phyloP scores from a whole-genome alignment of 2,329 filamentous ascomycete species.

The Davidsoniella virescens region DNA sequence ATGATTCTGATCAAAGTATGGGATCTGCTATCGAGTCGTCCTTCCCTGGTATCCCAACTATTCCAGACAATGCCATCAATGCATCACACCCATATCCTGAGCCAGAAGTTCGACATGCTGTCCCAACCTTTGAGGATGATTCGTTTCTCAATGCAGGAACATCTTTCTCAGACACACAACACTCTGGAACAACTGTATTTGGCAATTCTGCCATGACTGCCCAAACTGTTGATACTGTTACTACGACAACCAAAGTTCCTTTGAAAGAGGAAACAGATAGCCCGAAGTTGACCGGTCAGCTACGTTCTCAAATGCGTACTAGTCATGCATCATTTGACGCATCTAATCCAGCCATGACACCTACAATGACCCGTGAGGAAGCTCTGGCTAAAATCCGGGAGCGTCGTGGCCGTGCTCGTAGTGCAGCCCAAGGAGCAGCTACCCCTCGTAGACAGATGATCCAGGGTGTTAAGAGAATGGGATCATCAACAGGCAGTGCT shows the following conservation, averaged over 20 bases:
- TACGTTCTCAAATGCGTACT: conserved; percentile 4
- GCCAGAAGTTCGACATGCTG: conserved; percentile 16
- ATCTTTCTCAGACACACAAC: conserved; percentile 18
- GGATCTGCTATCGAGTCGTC: not conserved
- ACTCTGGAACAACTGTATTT: not conserved
- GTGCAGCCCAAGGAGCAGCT: conserved; percentile 42
- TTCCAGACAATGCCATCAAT: conserved; percentile 8
- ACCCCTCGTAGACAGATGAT: conserved; percentile 19
- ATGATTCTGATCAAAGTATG: conserved; percentile 15
- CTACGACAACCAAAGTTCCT: conserved; percentile 35
- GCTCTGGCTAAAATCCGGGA: conserved; percentile 61
- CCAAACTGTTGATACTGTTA: conserved; percentile 27
- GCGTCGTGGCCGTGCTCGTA: conserved; percentile 53
- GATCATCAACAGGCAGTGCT: conserved; percentile 1
- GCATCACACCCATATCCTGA: conserved; percentile 13
- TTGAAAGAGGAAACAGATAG: conserved; percentile 28
- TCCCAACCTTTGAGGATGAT: conserved; percentile 19
- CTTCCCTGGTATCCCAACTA: conserved; percentile 7
- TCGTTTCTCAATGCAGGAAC: conserved; percentile 20
- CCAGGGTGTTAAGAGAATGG: conserved; percentile 3
- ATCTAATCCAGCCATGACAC: conserved; percentile 42
- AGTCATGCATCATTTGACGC: conserved; percentile 31
- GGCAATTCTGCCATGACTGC: not conserved
- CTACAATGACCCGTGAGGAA: conserved; percentile 55
- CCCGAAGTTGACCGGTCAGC: conserved; percentile 10